Evolutionary conservation across 179 eudicot genomes (phyloP), one percentile per base, ranked within the genome.

Genomic region (Kewa caespitosa): DNA sequence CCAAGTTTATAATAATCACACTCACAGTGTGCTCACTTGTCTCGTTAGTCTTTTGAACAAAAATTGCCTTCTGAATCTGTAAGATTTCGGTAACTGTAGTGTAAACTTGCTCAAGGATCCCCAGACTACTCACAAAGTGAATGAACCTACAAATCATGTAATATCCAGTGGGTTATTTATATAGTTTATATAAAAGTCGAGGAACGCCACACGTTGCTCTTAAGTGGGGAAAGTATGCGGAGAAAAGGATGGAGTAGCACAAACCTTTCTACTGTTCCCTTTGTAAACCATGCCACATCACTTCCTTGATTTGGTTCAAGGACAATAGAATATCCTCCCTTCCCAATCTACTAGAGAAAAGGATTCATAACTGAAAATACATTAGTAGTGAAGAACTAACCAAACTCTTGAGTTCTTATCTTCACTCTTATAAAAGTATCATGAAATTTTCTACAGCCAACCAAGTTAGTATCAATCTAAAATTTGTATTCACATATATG

Each of bases 81-180:
- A 87, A 63, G 69, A 93, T 96, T 81, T 96, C 98, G 63, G 97
- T 87, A 83, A 93, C 99, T 85, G 89, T 86, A 37, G 97, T 90
- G 79, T 82, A 84, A 15, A 92, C 99, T 70, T 98, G 88, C 86
- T 93, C 99, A 78, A 93, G 89, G 75, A 96, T 88, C 87, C 93
- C 99, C 1, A 97, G 99, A 65, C 91, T 93, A 81, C 97, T 96
- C 85, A 96, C 99, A 86, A 93, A 96, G 59, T 98, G 97, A 84
- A 96, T 98, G 87, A 93, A 96, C 90, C 99, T 95, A 72, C 60
- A 67, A n/a, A 27, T 46, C 18, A 73, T n/a, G 9, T 7, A 39
- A 57, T 6, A 71, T 66, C 22, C n/a, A 67, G 41, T 39, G 14
- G 28, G 38, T 37, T 17, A 41, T 55, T 25, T 36, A 73, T 34